Evolutionary conservation across 139 green algal species (phyloP), one percentile per base, ranked within the genome.

Genomic region (Haematococcus lacustris): DNA sequence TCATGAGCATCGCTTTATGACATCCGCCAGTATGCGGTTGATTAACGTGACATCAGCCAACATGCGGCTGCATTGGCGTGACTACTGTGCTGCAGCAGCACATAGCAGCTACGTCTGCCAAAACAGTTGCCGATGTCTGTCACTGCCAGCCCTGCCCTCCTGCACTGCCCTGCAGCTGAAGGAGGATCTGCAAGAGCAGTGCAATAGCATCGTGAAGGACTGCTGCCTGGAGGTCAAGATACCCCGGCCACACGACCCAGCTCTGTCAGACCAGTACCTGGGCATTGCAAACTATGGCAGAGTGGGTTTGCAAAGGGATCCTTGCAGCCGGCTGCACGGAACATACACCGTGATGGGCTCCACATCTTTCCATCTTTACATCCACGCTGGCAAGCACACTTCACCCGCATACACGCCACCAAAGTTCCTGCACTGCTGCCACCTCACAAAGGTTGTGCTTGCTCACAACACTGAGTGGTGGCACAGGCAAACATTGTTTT

Each of bases 141-240:
- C 47, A 28, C 47, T 21, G 13, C 47, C 47, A 13, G 13, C 47
- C 21, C 47, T 21, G 13, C 47, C 47, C 47, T 57, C 47, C 47
- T 21, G 13, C 47, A 28, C 13, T 21, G 47, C 47, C 47, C 47
- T 70, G 33, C 60, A 80, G 75, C 69, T 80, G 34, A 62, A 73
- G 32, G 75, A 80, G n/a, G 75, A 80, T 47, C 70, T 80, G 35
- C 38, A 25, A 1, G 75, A 76, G 1, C 70, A 80, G 70, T 80
- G 68, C 70, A 43, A 73, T n/a, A 43, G 47, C 0, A 40, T 38
- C 1, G 68, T 68, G 2, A 40, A 34, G 4, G 69, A 25, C 7
- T 60, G 66, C 40, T n/a, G 73, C 1, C 21, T 73, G 35, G 69
- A 40, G 23, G 61, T 80, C 26, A 76, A 76, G 53, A 47, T 76